Base-by-base conservation (phyloP, 805 yeast genomes). In the Nakazawaea molendinolei region DNA sequence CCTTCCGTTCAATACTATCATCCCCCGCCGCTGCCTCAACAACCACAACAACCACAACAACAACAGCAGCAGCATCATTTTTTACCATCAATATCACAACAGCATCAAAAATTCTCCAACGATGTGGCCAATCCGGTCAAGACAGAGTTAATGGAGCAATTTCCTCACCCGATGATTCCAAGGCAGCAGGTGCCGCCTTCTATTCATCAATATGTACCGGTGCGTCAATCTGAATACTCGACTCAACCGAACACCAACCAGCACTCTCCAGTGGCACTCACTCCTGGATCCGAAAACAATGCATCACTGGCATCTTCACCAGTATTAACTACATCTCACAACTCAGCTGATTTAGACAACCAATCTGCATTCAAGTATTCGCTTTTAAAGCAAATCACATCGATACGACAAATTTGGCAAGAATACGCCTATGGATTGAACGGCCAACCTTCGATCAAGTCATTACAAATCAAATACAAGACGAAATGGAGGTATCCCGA, bases 401-500 rank as follows among this genome's bases (percentile, higher is more conserved):
- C 71, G 3, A 69, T 72, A 1, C 48, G 59, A 25, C 79, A 73
- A 42, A 66, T 74, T 14, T 74, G 80, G 80, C 61, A 64, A 43
- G 80, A 74, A 49, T 74, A 72, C 41, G 63, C 70, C 5, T 64
- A 65, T 36, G 79, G 79, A 0, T 42, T 68, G 5, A 61, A 67
- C 36, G 71, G 65, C 3, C 74, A 72, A 44, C 77, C 77, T 0
- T 69, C 79, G 3, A 61, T 74, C 25, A 65, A 63, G 41, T 55
- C 65, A 9, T 52, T 74, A 51, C 79, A 74, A 46, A 39, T 49
- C 5, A 61, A 67, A 41, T 74, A 64, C 44, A 69, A 67, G 34
- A 65, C 76, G 1, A 66, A 68, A 23, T 74, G 81, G 81, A 61
- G 80, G 49, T 40, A 63, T 33, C 62, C 70, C 8, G 76, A 78